Conservation (phyloP, 2,329 filamentous ascomycete genomes). For the Chalaropsis ovoidea region DNA sequence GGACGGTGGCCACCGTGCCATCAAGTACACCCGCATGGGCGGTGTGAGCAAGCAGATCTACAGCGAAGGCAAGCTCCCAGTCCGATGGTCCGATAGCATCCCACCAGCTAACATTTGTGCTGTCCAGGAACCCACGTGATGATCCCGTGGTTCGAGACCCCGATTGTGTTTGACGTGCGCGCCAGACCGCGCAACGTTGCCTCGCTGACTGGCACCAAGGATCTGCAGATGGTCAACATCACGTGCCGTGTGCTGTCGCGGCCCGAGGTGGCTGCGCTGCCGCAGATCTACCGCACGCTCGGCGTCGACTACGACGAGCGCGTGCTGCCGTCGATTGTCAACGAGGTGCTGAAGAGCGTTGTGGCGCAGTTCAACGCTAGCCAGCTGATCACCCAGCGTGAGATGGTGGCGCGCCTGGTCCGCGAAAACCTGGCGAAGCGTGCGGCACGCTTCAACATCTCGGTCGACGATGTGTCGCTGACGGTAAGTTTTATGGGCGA, state of each 20-base stretch:
- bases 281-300: slow-evolving; percentile 93
- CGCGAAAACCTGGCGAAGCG: slow-evolving; percentile 84
- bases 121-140: slow-evolving; percentile 76
- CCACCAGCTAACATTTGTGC: slow-evolving; percentile 25
- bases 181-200: slow-evolving; percentile 94
- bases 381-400: slow-evolving; percentile 96
- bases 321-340: slow-evolving; percentile 92
- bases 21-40: slow-evolving; percentile 89
- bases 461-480: slow-evolving; percentile 91
- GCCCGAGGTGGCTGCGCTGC: slow-evolving; percentile 76
- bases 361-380: slow-evolving; percentile 98
- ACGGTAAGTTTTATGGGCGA: slow-evolving; percentile 52
- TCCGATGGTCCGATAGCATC: no score
- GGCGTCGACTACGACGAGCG: slow-evolving; percentile 95
- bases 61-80: slow-evolving; percentile 58
- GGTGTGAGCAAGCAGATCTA: slow-evolving; percentile 97
- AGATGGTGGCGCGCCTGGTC: slow-evolving; percentile 85
- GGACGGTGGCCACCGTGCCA: slow-evolving; percentile 95
- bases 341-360: slow-evolving; percentile 96
- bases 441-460: slow-evolving; percentile 92
- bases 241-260: slow-evolving; percentile 96
- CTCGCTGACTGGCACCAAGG: slow-evolving; percentile 95
- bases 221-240: slow-evolving; percentile 99
- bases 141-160: slow-evolving; percentile 95
- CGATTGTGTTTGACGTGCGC: slow-evolving; percentile 93